Evolutionary conservation across 805 yeast genomes (phyloP), one percentile per base, ranked within the genome.

Genomic region (Candida morakotiae): DNA sequence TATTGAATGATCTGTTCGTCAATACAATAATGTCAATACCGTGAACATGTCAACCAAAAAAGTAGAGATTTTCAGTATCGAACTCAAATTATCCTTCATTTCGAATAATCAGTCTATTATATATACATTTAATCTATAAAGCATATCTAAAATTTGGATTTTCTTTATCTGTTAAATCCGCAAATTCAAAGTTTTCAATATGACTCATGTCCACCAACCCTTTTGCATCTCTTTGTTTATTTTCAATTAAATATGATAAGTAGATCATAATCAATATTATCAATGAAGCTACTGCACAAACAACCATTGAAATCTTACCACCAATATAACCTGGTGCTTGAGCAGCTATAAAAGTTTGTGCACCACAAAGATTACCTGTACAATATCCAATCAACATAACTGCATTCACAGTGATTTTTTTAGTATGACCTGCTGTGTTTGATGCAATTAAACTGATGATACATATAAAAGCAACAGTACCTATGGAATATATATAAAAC

Each of bases 391-490:
- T 49, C 28, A 77, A 60, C 40, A 60, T 54, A 21, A 71, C 44
- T 2, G 76, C 71, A 48, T 65, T 73, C 2, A 62, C 68, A 2
- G 72, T 61, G 32, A 64, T 55, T 51, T 75, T 76, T 58, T 78
- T 79, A 9, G 83, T 76, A 48, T 69, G 72, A 7, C 84, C 84
- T 5, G 75, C 75, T 32, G 68, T 64, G 46, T 76, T 76, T 5
- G 75, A 59, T 19, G 77, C 64, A 21, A 72, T 52, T 35, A 57
- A 42, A 1, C 71, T 59, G 31, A 62, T 43, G 20, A 60, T 41
- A 41, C 59, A 59, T 29, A 62, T 53, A 28, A 54, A 48, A 6
- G 53, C 52, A 4, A 57, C 28, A 1, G 66, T 62, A 5, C 49
- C 49, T 17, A 68, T 55, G 11, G 59, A 53, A 41, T 51, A 52